phyloP scores from a whole-genome alignment of 164 flowering plant species.

The Berberis thunbergii region DNA sequence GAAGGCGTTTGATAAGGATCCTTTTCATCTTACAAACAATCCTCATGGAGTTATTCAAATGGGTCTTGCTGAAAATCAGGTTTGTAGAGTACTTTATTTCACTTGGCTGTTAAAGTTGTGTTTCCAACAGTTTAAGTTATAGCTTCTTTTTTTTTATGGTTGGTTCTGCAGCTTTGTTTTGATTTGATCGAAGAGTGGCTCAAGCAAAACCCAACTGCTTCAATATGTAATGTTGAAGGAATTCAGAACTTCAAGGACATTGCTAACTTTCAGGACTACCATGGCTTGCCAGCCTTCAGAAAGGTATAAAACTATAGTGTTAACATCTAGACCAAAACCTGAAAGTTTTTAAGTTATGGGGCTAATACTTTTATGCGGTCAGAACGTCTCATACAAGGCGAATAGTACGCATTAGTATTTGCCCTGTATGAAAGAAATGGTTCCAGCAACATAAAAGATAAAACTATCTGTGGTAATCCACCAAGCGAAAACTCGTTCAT shows the following conservation, averaged over 20 bases:
- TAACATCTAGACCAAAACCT: no score
- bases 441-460: no score
- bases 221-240: constrained; percentile 63
- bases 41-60: constrained; percentile 16
- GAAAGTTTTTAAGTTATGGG: no score
- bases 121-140: no score
- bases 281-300: constrained; percentile 22
- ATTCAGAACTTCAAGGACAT: constrained; percentile 3
- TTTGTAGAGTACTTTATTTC: constrained; percentile 1
- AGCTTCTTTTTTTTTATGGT: no score
- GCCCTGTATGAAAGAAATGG: no score
- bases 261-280: no score
- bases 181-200: constrained; percentile 69
- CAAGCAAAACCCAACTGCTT: constrained; percentile 49
- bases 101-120: background rate
- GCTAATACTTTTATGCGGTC: no score
- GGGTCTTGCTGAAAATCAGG: constrained; percentile 18
- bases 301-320: constrained; percentile 18
- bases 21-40: constrained; percentile 18
- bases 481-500: no score
- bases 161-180: constrained; percentile 48
- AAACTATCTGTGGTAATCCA: no score
- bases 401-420: no score
- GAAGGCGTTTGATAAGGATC: constrained; percentile 28
- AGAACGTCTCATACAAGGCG: no score